phyloP scores from a whole-genome alignment of 2,329 filamentous ascomycete genomes.

The Cordyceps fumosorosea region DNA sequence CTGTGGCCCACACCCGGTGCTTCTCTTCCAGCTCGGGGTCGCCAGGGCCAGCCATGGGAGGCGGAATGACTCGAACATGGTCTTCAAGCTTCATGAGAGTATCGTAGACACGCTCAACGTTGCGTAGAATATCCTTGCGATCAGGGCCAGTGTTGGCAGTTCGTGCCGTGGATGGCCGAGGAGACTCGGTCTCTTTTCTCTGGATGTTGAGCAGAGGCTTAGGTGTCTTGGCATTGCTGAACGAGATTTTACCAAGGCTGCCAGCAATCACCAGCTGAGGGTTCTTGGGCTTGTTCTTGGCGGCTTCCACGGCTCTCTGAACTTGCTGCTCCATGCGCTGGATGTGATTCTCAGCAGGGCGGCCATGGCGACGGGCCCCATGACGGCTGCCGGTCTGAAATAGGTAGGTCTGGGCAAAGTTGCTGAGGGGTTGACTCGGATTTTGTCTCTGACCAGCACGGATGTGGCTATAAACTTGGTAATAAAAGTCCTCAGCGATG shows the following conservation, averaged over 20 bases:
- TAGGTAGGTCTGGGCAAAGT: conserved; percentile 96
- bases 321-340: conserved; percentile 99
- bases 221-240: conserved; percentile 97
- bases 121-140: conserved; percentile 73
- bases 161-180: conserved; percentile 44
- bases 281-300: conserved; percentile 96
- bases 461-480: conserved; percentile 94
- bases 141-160: conserved; percentile 49
- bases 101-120: conserved; percentile 83
- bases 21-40: conserved; percentile 64
- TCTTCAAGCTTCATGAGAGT: conserved; percentile 93
- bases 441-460: conserved; percentile 83
- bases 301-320: conserved; percentile 91
- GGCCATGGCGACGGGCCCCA: conserved; percentile 65
- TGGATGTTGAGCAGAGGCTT: conserved; percentile 95
- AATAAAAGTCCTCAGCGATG: conserved; percentile 93
- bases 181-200: conserved; percentile 63
- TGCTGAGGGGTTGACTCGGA: conserved; percentile 85
- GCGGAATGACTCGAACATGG: conserved; percentile 73
- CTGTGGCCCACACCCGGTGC: conserved; percentile 65
- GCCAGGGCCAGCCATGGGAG: conserved; percentile 45
- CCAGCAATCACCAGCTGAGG: conserved; percentile 95
- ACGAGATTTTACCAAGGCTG: conserved; percentile 94
- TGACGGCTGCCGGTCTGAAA: conserved; percentile 88
- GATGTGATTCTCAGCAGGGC: conserved; percentile 91